Evolutionary conservation across 2,329 filamentous ascomycete genomes (phyloP), one percentile per base, ranked within the genome.

Genomic region (Ramularia endophylla): DNA sequence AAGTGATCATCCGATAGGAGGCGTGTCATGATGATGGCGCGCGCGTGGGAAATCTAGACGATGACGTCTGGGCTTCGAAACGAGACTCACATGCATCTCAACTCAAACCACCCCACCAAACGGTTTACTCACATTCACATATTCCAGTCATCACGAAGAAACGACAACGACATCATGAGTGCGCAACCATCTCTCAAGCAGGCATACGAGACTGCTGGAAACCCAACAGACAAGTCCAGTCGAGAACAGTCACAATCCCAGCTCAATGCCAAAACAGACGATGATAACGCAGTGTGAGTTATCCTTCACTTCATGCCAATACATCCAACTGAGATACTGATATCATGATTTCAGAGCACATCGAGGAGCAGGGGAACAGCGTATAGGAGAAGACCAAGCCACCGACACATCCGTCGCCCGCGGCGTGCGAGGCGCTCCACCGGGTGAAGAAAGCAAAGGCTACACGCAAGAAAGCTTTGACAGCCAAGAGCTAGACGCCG

Each of bases 151-250:
- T n/a, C n/a, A n/a, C n/a, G n/a, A n/a, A n/a, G n/a, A 22, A 62
- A 53, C 39, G 60, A 55, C 44, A 25, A 25, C 22, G 22, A 6
- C 22, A 25, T 25, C 11, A 25, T 25, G 22, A 25, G 22, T 25
- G 47, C 67, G 19, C 70, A 74, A 51, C 71, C 71, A 13, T 59
- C 62, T 35, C 58, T 60, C 20, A 40, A 63, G 45, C 59, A 69
- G 52, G 69, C 65, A 39, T 73, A 73, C 64, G 63, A 63, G 9
- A 69, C 68, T 2, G 56, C 65, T 2, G 66, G 65, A 48, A 74
- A 74, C 54, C 63, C 69, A 25, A 65, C 58, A n/a, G 51, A 60
- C 17, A 65, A 68, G 42, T 61, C 64, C 43, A 66, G 67, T 8
- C 42, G 56, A 36, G 70, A 73, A 46, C 37, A 58, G 28, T 34